Percentiles rank a stretch among this genome's conserved stretches.
Evolutionary conservation across 306 rosid genomes (phyloP).

Genomic region (Cicer yamashitae): DNA sequence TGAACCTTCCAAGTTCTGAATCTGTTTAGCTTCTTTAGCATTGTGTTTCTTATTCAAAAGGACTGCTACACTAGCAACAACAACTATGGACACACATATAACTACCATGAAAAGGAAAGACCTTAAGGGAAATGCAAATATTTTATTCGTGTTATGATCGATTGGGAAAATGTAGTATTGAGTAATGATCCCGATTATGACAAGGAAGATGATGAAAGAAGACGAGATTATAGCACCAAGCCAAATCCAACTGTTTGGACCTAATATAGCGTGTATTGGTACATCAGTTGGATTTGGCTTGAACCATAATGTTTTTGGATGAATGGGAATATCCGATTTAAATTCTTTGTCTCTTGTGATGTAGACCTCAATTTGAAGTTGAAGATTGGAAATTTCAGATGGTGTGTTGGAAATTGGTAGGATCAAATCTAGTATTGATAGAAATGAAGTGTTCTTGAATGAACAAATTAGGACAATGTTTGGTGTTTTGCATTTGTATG

Average conservation of each 20-base stretch:
- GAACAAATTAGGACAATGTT: conserved; percentile 61
- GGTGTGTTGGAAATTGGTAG: conserved; percentile 59
- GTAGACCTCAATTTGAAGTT: conserved; percentile 70
- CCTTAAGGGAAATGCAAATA: conserved; percentile 48
- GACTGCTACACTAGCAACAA: conserved; percentile 51
- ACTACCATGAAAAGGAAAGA: conserved; percentile 57
- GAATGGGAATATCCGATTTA: conserved; percentile 15
- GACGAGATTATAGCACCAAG: conserved; percentile 66
- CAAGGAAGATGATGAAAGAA: conserved; percentile 65
- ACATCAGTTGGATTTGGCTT: conserved; percentile 60
- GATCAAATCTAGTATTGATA: conserved; percentile 70
- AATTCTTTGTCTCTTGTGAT: conserved; percentile 66
- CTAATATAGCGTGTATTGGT: conserved; percentile 61
- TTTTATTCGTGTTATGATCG: conserved; percentile 61
- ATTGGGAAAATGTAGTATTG: conserved; percentile 71
- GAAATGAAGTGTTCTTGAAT: conserved; percentile 55
- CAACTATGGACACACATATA: conserved; percentile 56
- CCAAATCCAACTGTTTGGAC: conserved; percentile 78
- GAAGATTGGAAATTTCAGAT: conserved; percentile 46
- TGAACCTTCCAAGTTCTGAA: conserved; percentile 42
- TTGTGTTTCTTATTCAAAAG: conserved; percentile 57
- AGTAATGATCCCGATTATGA: conserved; percentile 58
- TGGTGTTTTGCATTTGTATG: conserved; percentile 56
- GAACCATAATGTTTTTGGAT: conserved; percentile 47
- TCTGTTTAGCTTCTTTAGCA: conserved; percentile 41